Base-by-base conservation (phyloP, 192 early-diverging fungal species). In the Diversispora eburnea region DNA sequence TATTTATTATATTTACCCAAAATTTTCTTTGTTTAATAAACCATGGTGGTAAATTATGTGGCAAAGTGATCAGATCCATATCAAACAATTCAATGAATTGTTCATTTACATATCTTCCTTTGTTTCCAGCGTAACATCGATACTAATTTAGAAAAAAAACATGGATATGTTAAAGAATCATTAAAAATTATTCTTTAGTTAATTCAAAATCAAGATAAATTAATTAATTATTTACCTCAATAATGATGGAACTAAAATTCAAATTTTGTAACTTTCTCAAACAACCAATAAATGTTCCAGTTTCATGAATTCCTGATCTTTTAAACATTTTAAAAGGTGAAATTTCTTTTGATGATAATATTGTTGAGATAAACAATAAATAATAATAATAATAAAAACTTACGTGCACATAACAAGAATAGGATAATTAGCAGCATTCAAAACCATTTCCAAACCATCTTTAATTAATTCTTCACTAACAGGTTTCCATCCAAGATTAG, bases 71-170 rank as follows among this genome's bases (percentile, higher is more conserved):
- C 73, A 97, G 82, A 77, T 97, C 95, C 41, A 86, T 79, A 77
- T 94, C 97, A 86, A 97, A 99, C 39, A 98, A 81, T 77, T 98
- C 96, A 57, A 97, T 95, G 69, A 98, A 98, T 76, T 97, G 94
- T 76, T 98, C 94, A 70, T 93, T 95, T 8, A 89, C 84, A 75
- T 92, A 94, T 42, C 94, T 86, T 7, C 86, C 85, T 75, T 95
- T 97, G 20, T 84, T 94, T 6, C 94, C 93, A 5, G 94, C 95
- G 83, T 91, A 98, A 67, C 88, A 88, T n/a, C 93, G 93, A 75
- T 97, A 99, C 89, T 90, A 73, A 19, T 39, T 15, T 81, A 25
- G 10, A 17, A 75, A 47, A 17, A 8, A 47, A 3, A 39, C 8
- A 1, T 47, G 22, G 54, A 76, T 4, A 22, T 41, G 33, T 25